Percentiles rank a stretch among this genome's conserved stretches.
Evolutionary conservation across 306 rosid species (phyloP).

Genomic region (Vachellia collinsii): DNA sequence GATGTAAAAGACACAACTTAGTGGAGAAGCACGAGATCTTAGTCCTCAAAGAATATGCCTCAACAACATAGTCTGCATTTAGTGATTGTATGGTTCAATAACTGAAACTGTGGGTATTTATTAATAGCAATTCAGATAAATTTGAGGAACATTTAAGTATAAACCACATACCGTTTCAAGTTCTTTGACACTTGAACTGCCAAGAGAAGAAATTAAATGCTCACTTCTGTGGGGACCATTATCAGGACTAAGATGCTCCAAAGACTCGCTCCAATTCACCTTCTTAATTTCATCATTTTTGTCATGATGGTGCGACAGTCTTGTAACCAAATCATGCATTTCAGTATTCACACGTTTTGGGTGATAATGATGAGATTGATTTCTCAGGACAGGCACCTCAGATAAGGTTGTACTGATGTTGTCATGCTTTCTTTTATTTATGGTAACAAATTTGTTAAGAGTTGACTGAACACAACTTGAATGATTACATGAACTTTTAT

Average conservation of each 20-base stretch:
- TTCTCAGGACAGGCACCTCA: conserved; percentile 87
- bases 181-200: conserved; percentile 41
- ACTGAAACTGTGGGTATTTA: conserved; percentile 9
- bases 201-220: conserved; percentile 47
- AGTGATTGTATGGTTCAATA: conserved; percentile 12
- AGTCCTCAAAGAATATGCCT: not conserved
- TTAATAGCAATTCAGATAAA: conserved; percentile 33
- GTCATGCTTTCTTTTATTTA: conserved; percentile 78
- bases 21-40: not conserved
- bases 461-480: conserved; percentile 73
- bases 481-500: conserved; percentile 43
- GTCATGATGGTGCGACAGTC: conserved; percentile 38
- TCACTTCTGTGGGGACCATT: conserved; percentile 38
- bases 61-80: not conserved
- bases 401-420: conserved; percentile 59
- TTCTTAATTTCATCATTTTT: conserved; percentile 47
- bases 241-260: conserved; percentile 53
- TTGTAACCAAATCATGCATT: conserved; percentile 40
- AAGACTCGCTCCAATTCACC: conserved; percentile 46
- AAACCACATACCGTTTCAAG: conserved; percentile 57
- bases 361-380: conserved; percentile 50
- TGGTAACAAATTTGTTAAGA: conserved; percentile 68
- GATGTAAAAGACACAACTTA: not conserved
- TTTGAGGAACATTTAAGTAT: conserved; percentile 18
- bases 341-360: conserved; percentile 49